Base-by-base conservation (phyloP, 495 filamentous ascomycete genomes). In the Filosporella fistucella region DNA sequence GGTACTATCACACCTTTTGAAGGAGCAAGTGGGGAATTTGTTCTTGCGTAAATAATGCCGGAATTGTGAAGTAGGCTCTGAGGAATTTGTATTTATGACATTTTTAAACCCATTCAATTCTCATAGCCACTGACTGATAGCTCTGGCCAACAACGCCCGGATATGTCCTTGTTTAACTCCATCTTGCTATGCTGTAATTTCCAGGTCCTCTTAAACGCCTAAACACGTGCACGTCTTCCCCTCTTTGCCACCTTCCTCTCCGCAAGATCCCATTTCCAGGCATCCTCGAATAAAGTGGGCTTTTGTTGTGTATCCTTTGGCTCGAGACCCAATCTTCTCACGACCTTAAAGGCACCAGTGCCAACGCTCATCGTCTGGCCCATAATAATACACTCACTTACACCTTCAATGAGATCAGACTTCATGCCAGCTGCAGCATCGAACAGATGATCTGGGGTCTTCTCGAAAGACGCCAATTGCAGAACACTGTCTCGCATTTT, bases 311-410 rank as follows among this genome's bases (percentile, higher is more conserved):
- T 69, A 57, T 85, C 76, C 20, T 77, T 72, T 37, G 80, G 73
- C 44, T 70, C 70, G 45, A 95, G 71, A 54, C 81, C 82, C 56
- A 98, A 63, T 51, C 77, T 71, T 46, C 89, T 74, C 17, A 95
- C 83, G 13, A 96, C 84, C 62, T 91, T 81, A 76, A 96, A 89
- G 7, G 89, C 86, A 1, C 93, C 93, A 0, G 93, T 98, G 3
- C 93, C 93, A 32, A 96, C 74, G 23, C 76, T 78, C 74, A 97
- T 88, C 25, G 80, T 87, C 76, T 96, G 89, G 22, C 93, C 93
- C 85, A 98, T 91, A 59, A 98, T 98, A 61, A 98, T 97, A 66
- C 90, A 95, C 68, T 98, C 93, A 22, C 82, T 88, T 8, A 98
- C 93, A 52, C 93, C 93, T 62, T 93, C 86, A 42, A 98, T 88